Percentiles rank a stretch among this genome's conserved stretches.
phyloP scores from a whole-genome alignment of 2,329 filamentous ascomycete species.

The Rhynchosporium graminicola region DNA sequence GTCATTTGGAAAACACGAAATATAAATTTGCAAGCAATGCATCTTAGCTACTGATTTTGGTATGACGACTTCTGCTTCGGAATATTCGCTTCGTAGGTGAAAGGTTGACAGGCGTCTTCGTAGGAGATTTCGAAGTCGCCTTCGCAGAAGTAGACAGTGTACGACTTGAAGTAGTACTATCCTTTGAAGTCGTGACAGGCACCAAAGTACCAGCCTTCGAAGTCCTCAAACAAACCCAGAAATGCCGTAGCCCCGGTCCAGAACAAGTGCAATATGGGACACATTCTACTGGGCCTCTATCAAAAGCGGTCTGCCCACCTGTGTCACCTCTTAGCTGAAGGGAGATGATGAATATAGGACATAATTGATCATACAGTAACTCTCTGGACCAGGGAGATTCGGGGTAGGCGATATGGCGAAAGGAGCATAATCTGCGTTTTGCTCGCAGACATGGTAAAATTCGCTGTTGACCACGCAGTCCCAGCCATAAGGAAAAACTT shows the following conservation, averaged over 20 bases:
- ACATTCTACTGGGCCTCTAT: not conserved
- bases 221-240: not conserved
- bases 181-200: no score
- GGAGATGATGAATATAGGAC: no score
- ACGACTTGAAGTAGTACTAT: not conserved
- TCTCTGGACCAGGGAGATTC: not conserved
- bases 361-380: not conserved
- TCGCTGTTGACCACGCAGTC: not conserved
- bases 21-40: no score
- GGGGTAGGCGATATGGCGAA: not conserved
- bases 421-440: not conserved
- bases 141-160: not conserved
- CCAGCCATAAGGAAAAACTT: not conserved
- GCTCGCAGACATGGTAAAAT: not conserved
- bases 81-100: not conserved
- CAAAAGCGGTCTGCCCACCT: not conserved
- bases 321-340: not conserved
- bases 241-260: not conserved
- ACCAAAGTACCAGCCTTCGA: not conserved
- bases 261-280: not conserved
- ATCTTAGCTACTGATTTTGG: no score
- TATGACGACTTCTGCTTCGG: no score
- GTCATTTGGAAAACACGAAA: no score
- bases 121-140: not conserved
- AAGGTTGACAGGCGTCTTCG: not conserved